Conservation (phyloP, 306 rosid species). For the Cyamopsis tetragonoloba region DNA sequence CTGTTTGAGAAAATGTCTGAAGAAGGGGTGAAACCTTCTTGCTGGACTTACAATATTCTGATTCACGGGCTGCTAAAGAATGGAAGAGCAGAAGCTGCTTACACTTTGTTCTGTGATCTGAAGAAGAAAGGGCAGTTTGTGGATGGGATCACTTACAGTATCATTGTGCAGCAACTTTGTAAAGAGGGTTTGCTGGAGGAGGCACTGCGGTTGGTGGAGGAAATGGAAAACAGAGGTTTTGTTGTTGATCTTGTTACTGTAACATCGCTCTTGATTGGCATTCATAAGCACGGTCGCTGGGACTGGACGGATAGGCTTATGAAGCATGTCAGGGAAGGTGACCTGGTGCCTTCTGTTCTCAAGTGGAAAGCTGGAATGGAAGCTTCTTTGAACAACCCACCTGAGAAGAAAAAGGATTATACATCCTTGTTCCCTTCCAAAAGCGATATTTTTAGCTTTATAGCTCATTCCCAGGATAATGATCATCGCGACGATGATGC, state of each 20-base stretch:
- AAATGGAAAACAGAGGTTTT: constrained; percentile 90
- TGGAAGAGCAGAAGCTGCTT: constrained; percentile 82
- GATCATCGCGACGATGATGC: constrained; percentile 16
- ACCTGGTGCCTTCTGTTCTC: constrained; percentile 62
- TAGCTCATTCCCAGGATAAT: constrained; percentile 32
- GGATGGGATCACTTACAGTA: constrained; percentile 77
- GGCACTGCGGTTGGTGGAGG: constrained; percentile 70
- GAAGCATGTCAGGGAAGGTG: constrained; percentile 76
- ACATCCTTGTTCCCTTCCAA: constrained; percentile 57
- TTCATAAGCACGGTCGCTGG: constrained; percentile 69
- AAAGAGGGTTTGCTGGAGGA: constrained; percentile 73
- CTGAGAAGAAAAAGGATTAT: constrained; percentile 53
- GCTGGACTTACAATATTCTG: constrained; percentile 72
- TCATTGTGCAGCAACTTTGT: constrained; percentile 66
- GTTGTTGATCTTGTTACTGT: constrained; percentile 72
- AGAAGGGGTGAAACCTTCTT: constrained; percentile 64
- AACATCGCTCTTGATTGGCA: constrained; percentile 61
- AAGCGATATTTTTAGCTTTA: constrained; percentile 47
- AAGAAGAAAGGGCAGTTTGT: constrained; percentile 86
- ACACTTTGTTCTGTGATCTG: constrained; percentile 70
- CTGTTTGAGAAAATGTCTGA: constrained; percentile 83
- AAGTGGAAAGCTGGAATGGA: constrained; percentile 82
- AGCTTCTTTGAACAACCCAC: constrained; percentile 56
- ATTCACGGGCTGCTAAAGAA: constrained; percentile 77
- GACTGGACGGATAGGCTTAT: constrained; percentile 80